Conservation (phyloP, 225 moss, liverwort and hornwort genomes). For the Sphagnum contortum region DNA sequence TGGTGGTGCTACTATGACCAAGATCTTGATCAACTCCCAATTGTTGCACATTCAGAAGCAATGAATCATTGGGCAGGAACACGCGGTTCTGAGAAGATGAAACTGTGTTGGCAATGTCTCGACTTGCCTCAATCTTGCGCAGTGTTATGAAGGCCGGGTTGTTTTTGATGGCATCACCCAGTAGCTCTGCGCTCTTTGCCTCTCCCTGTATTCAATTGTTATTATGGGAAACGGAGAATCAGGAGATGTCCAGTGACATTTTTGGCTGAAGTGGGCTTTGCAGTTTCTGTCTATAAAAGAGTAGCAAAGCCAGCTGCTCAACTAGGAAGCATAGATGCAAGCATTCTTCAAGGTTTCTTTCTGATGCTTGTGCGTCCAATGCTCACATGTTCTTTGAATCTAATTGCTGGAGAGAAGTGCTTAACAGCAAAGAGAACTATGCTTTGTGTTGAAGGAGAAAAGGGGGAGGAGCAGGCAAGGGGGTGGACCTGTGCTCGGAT, state of each 20-base stretch:
- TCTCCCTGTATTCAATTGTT: conserved; percentile 50
- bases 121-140: conserved; percentile 88
- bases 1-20: too few species aligned
- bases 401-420: background rate
- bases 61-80: conserved; percentile 72
- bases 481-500: conserved; percentile 70
- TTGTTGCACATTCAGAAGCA: conserved; percentile 85
- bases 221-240: background rate
- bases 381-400: background rate
- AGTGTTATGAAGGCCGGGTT: conserved; percentile 84
- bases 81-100: conserved; percentile 77
- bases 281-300: too few species aligned
- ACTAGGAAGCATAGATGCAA: background rate
- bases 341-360: background rate
- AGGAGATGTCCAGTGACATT: too few species aligned
- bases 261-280: too few species aligned
- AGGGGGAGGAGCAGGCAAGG: too few species aligned
- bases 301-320: too few species aligned
- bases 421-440: background rate
- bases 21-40: conserved; percentile 28
- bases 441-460: too few species aligned
- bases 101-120: conserved; percentile 82
- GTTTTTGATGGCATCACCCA: conserved; percentile 83
- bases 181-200: conserved; percentile 90
- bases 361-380: background rate